These are phyloP conservation scores for Chamaenerion angustifolium DNA, from an alignment of 345 rosid genomes.

Conservation along the genomic window DNA sequence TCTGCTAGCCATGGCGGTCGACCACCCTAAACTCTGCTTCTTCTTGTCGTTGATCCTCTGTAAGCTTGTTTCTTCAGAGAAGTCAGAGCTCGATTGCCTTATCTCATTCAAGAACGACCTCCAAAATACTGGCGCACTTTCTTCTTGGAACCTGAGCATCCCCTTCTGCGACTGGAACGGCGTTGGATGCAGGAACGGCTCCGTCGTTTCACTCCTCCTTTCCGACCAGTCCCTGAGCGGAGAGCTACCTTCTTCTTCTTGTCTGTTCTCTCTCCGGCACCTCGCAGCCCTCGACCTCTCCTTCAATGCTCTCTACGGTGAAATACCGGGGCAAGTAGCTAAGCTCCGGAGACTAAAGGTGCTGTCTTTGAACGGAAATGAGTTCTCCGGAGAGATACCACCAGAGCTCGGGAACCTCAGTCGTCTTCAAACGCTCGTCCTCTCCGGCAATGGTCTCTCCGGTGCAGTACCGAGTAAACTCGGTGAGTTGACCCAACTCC, in stretches of 20 bases:
- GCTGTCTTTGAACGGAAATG: conserved; percentile 25
- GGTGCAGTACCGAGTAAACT: conserved; percentile 42
- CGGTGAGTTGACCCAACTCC: conserved; percentile 29
- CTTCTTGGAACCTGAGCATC: conserved; percentile 46
- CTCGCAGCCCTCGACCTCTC: conserved; percentile 57
- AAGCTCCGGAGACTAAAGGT: conserved; percentile 17
- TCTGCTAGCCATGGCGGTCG: not conserved
- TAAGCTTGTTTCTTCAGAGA: not conserved
- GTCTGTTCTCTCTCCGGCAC: conserved; percentile 37
- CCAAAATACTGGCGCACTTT: conserved; percentile 21
- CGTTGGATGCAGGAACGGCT: conserved; percentile 36
- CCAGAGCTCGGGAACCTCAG: conserved; percentile 29
- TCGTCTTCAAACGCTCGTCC: conserved; percentile 42
- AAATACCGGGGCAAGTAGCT: conserved; percentile 20
- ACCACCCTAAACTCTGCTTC: not conserved
- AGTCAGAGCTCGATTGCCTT: conserved; percentile 28
- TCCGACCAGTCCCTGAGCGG: conserved; percentile 29
- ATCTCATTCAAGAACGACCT: conserved; percentile 38
- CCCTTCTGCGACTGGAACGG: conserved; percentile 61
- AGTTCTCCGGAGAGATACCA: conserved; percentile 36
- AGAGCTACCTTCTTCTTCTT: conserved; percentile 24
- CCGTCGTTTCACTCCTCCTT: conserved; percentile 36
- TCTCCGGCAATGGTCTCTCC: conserved; percentile 41
- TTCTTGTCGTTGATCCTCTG: not conserved
- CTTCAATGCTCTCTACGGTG: conserved; percentile 30